Evolutionary conservation across 1,139 yeast species (phyloP), one percentile per base, ranked within the genome.

Genomic region (Taphrina communis): DNA sequence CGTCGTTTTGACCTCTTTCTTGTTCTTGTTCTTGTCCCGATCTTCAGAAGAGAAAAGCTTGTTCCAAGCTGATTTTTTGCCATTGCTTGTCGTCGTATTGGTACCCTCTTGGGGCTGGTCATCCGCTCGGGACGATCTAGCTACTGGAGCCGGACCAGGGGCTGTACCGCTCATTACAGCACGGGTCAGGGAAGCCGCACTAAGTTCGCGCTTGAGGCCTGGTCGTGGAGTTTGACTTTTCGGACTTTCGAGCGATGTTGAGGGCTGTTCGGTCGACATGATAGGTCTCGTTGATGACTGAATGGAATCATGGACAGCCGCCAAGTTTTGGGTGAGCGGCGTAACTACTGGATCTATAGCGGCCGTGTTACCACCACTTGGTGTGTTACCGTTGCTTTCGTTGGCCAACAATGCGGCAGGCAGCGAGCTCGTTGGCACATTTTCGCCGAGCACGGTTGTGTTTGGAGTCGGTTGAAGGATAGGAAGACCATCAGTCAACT

Each of bases 101-200:
- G 46, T 7, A 9, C 17, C 46, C 11, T 50, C 53, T 21, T 21
- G 31, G 6, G 14, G 36, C 12, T 50, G 53, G 9, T 50, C 53
- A 9, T 50, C 53, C 2, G 53, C 12, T 8, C 53, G 31, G 11
- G 46, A 38, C 14, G 60, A 8, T n/a, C 17, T 39, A 7, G 21
- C 44, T 4, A 41, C 31, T 9, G 66, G 48, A 52, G 50, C 25
- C 11, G 61, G 41, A 2, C 51, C 12, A 2, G 59, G 61, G 17
- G 56, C 61, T 12, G 60, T 46, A n/a, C 67, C 67, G 19, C 50
- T 53, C 67, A 63, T 63, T 19, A 63, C 67, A n/a, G 67, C 67
- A n/a, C 67, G 41, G 14, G 67, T 63, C 39, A 63, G 56, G 7
- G 67, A 63, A 8, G 67, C 67, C 12, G 67, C 67, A 44, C 61